Evolutionary conservation across 2,329 filamentous ascomycete species (phyloP).

Genomic region (Whalleya microplaca): DNA sequence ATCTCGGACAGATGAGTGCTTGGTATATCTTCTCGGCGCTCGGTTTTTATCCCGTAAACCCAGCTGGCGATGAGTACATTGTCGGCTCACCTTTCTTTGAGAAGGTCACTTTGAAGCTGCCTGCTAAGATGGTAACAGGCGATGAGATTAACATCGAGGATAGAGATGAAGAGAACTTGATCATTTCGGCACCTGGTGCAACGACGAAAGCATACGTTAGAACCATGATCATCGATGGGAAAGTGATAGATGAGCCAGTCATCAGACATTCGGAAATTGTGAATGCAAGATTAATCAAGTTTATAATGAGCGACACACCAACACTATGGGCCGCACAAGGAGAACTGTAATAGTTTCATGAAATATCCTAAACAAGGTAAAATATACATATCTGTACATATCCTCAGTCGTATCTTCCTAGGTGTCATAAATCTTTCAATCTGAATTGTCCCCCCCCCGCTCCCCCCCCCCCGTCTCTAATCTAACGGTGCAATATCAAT

Average conservation of each 20-base stretch:
- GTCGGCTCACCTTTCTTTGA: slow-evolving; percentile 52
- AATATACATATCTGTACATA: too few relatives aligned
- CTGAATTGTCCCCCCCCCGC: too few relatives aligned
- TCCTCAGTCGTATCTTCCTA: too few relatives aligned
- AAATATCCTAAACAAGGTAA: not conserved
- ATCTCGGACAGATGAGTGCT: slow-evolving; percentile 54
- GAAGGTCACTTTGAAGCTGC: slow-evolving; percentile 43
- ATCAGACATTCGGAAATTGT: slow-evolving; percentile 47
- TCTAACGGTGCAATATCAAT: too few relatives aligned
- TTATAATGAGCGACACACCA: slow-evolving; percentile 48
- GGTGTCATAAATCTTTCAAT: too few relatives aligned
- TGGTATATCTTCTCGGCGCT: slow-evolving; percentile 53
- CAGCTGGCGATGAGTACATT: slow-evolving; percentile 49
- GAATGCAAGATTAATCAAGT: slow-evolving; percentile 42
- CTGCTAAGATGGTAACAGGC: slow-evolving; percentile 34
- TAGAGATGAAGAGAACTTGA: slow-evolving; percentile 34
- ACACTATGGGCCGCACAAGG: slow-evolving; percentile 31
- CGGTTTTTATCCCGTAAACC: slow-evolving; percentile 52
- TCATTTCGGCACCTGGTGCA: slow-evolving; percentile 47
- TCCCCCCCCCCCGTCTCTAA: too few relatives aligned
- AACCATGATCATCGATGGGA: slow-evolving; percentile 46
- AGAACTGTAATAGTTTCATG: slow-evolving; percentile 7
- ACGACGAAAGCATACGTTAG: slow-evolving; percentile 45
- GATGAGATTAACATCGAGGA: slow-evolving; percentile 18
- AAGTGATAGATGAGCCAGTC: slow-evolving; percentile 36